Base-by-base conservation (phyloP, 2,329 filamentous ascomycete genomes). In the Fusarium penzigii region DNA sequence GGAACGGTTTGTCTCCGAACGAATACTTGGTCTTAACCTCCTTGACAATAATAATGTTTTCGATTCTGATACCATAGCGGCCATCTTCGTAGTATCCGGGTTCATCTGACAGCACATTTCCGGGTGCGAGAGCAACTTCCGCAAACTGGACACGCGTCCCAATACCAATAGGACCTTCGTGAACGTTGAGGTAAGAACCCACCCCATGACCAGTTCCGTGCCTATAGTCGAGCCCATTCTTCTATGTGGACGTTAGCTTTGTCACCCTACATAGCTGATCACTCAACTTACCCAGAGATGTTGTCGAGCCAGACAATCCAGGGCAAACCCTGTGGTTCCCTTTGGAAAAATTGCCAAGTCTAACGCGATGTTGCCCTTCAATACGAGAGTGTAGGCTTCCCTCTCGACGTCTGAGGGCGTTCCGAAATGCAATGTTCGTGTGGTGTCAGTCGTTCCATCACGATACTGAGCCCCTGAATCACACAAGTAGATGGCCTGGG, bases 61-160 rank as follows among this genome's bases (percentile, higher is more conserved):
- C 94, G 65, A 97, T 97, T 16, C 94, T 88, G 61, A 99, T 94
- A 16, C 94, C 94, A 67, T 96, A 99, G 39, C 86, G 85, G 44
- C 92, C 93, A 65, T 99, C 94, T 71, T 97, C 92, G 70, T 99
- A 99, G 75, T 92, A 99, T 29, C 94, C 94, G 2, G 94, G 94
- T 72, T 99, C 92, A 65, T 97, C 92, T 2, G 93, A 97, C 48
- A 97, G 85, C 39, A 99, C 93, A 65, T 99, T 97, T 42, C 94
- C 94, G n/a, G 90, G 81, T 0, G 90, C 84, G 29, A 99, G 80
- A 0, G 94, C 82, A 6, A 97, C 92, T 68, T 99, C 94, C 1
- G 90, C 88, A 68, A 93, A 97, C 64, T 95, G 90, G 39, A 95
- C 85, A 42, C 94, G 83, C 10, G 92, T 97, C 29, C 94, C 94